These are phyloP conservation scores for Hippophae tibetana DNA, from an alignment of 306 rosid species.

Conservation along the genomic window DNA sequence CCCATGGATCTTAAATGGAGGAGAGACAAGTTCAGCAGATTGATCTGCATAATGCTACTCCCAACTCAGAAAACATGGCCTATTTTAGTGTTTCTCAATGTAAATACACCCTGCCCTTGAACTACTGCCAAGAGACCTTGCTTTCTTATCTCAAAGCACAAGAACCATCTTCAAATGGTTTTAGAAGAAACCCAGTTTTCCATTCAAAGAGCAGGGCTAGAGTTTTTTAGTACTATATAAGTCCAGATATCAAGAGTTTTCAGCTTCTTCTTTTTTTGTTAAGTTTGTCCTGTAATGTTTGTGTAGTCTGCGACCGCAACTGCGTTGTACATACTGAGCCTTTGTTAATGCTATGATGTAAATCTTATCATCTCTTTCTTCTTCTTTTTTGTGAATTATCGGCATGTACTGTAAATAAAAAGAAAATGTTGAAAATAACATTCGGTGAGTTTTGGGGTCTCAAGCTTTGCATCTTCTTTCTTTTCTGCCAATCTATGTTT, in stretches of 20 bases:
- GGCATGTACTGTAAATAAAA: conserved; percentile 10
- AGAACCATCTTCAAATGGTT: not conserved
- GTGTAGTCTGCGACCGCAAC: not conserved
- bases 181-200: conserved; percentile 5
- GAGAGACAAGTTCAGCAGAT: conserved; percentile 25
- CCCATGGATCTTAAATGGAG: conserved; percentile 70
- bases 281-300: not conserved
- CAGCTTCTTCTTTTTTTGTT: not conserved
- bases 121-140: not conserved
- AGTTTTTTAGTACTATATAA: not conserved
- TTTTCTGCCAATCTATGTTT: not conserved
- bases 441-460: conserved; percentile 1
- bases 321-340: no score
- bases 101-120: conserved; percentile 1
- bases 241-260: conserved; percentile 7
- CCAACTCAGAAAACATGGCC: not conserved
- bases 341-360: not conserved
- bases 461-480: not conserved
- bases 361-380: not conserved
- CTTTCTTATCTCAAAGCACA: conserved; percentile 7
- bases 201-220: not conserved
- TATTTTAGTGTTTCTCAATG: conserved; percentile 7
- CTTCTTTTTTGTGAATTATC: not conserved
- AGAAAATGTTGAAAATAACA: not conserved
- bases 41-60: not conserved